These are phyloP conservation scores for Apiospora koreana DNA, from an alignment of 2,329 filamentous ascomycete species.

Conservation along the genomic window DNA sequence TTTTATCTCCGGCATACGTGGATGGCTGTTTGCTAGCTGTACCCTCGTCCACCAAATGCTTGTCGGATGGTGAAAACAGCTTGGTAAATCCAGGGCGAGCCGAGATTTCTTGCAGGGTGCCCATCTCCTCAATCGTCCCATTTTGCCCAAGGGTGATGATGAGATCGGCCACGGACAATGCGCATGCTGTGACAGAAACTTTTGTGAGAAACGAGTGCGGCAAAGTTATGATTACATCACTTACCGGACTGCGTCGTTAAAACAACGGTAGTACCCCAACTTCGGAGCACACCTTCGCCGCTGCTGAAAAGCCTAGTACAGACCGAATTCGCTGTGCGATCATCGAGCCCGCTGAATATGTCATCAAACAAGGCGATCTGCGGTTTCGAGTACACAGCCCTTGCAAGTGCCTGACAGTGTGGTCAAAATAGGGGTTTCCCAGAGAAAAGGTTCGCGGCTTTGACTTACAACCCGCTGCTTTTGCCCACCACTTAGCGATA, in stretches of 20 bases:
- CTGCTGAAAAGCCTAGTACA: not conserved
- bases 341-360: constrained; percentile 5
- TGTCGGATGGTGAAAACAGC: not conserved
- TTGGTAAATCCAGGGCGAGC: not conserved
- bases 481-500: constrained; percentile 40
- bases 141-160: not conserved
- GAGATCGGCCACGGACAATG: not conserved
- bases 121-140: constrained; percentile 4
- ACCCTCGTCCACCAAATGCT: not conserved
- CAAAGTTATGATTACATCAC: not conserved
- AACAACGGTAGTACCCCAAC: not conserved
- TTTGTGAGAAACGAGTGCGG: not conserved
- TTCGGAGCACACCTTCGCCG: not conserved
- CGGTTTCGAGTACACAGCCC: constrained; percentile 5
- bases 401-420: constrained; percentile 9
- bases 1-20: not conserved
- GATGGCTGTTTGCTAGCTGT: not conserved
- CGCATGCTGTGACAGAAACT: not conserved
- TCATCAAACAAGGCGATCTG: constrained; percentile 7
- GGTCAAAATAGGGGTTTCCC: not conserved
- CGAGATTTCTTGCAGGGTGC: constrained; percentile 3
- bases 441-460: not conserved
- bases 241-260: constrained; percentile 1
- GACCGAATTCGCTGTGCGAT: not conserved
- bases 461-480: constrained; percentile 29